Evolutionary conservation across 306 rosid genomes (phyloP).

Genomic region (Lathyrus aphaca): DNA sequence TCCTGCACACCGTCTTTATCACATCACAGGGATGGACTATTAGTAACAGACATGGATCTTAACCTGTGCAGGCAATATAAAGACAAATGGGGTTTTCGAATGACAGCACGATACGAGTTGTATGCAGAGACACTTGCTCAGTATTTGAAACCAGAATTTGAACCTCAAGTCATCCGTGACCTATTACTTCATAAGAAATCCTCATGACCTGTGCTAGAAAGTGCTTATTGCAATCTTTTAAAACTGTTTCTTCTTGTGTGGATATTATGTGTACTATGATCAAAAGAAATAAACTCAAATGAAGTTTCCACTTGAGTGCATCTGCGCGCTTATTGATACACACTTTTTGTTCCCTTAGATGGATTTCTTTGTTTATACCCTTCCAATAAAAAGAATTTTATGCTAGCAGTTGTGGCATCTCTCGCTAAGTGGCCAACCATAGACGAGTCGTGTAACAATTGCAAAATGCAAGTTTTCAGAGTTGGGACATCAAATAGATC

Average conservation of each 20-base stretch:
- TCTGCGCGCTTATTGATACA: too few relatives aligned
- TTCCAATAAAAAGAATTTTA: too few relatives aligned
- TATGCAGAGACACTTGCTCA: constrained; percentile 61
- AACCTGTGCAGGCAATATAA: constrained; percentile 84
- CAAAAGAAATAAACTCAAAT: constrained; percentile 13
- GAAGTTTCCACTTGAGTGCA: too few relatives aligned
- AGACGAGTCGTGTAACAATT: too few relatives aligned
- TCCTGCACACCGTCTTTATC: constrained; percentile 88
- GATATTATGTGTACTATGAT: neutral
- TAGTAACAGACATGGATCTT: constrained; percentile 88
- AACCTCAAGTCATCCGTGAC: constrained; percentile 79
- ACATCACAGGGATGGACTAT: constrained; percentile 64
- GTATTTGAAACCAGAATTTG: constrained; percentile 74
- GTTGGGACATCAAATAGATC: too few relatives aligned
- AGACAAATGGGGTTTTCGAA: constrained; percentile 89
- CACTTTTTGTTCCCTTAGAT: too few relatives aligned
- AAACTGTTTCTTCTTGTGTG: constrained; percentile 5
- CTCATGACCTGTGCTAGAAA: neutral
- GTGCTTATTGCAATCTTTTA: constrained; percentile 15
- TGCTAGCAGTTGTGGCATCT: too few relatives aligned
- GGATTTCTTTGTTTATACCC: too few relatives aligned
- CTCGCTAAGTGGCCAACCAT: too few relatives aligned
- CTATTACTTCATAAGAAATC: constrained; percentile 65
- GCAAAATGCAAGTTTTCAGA: too few relatives aligned
- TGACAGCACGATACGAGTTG: constrained; percentile 81